phyloP scores from a whole-genome alignment of 2,329 filamentous ascomycete species.

The Fusarium buharicum region DNA sequence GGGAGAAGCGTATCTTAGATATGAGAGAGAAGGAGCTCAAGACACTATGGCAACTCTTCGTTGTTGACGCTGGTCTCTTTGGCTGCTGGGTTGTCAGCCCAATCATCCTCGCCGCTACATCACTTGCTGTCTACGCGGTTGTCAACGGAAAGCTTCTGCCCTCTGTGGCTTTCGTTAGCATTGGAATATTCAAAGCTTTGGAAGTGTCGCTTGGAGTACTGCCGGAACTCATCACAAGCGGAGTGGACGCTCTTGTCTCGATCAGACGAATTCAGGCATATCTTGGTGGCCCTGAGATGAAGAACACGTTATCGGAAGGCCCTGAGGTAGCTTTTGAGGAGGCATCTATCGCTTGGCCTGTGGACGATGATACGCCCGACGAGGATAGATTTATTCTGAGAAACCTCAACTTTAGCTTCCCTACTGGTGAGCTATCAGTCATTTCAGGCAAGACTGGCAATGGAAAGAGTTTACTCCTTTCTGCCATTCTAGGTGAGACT shows the following conservation, averaged over 20 bases:
- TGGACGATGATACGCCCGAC: constrained; percentile 67
- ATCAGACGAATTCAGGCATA: constrained; percentile 77
- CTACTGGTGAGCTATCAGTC: constrained; percentile 74
- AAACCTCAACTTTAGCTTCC: constrained; percentile 73
- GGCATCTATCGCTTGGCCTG: constrained; percentile 79
- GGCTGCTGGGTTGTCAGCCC: constrained; percentile 79
- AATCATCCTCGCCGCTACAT: constrained; percentile 76
- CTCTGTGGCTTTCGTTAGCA: constrained; percentile 81
- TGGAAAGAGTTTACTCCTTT: constrained; percentile 80
- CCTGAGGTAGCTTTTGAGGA: constrained; percentile 72
- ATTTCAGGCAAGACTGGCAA: constrained; percentile 81
- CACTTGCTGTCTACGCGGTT: constrained; percentile 74
- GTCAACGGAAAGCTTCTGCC: constrained; percentile 72
- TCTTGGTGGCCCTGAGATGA: constrained; percentile 72
- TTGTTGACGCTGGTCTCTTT: constrained; percentile 70
- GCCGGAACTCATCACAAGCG: constrained; percentile 76
- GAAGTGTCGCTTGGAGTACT: constrained; percentile 76
- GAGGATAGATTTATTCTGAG: constrained; percentile 72
- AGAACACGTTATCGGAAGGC: constrained; percentile 63
- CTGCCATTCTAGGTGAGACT: constrained; percentile 78
- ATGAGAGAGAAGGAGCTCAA: constrained; percentile 73
- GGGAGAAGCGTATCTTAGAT: constrained; percentile 74
- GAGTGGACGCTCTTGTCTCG: constrained; percentile 79
- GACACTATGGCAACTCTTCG: constrained; percentile 73
- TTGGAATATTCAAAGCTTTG: constrained; percentile 78